Conservation (phyloP, 176 grass and related monocot genomes). For the Otatea glauca region DNA sequence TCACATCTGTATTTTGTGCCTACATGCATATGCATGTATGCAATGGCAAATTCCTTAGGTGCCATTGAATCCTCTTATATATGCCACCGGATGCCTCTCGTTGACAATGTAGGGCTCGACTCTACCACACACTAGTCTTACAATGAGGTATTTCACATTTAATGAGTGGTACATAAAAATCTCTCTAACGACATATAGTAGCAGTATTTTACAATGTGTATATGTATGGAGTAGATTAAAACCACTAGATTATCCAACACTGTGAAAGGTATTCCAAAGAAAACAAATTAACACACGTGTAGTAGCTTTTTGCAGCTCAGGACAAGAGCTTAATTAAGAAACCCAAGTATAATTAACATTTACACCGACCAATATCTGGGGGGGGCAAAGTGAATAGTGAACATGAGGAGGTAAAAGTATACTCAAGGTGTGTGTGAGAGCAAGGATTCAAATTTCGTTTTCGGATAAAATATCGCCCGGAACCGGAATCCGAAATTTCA, state of each 20-base stretch:
- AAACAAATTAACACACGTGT: conserved; percentile 22
- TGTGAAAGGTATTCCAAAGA: conserved; percentile 11
- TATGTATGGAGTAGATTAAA: too few species aligned
- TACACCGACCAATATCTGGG: conserved; percentile 29
- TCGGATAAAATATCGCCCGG: too few species aligned
- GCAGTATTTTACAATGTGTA: too few species aligned
- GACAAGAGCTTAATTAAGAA: conserved; percentile 1
- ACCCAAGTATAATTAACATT: conserved; percentile 36
- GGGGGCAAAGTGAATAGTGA: neutral
- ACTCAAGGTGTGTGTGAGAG: neutral
- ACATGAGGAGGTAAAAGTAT: neutral
- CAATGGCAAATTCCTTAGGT: neutral
- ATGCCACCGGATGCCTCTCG: too few species aligned
- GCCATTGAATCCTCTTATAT: neutral
- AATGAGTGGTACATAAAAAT: too few species aligned
- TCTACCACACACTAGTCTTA: neutral
- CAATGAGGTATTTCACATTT: neutral
- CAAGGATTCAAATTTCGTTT: too few species aligned
- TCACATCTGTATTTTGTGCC: neutral
- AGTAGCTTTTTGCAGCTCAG: conserved; percentile 35
- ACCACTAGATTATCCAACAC: conserved; percentile 39
- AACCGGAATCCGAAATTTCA: too few species aligned
- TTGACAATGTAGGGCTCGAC: too few species aligned
- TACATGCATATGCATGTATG: neutral
- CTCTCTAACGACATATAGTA: too few species aligned